Percentiles rank a stretch among this genome's conserved stretches.
Evolutionary conservation across 768 basidiomycete species (phyloP).

Genomic region (Lactarius trivialis): DNA sequence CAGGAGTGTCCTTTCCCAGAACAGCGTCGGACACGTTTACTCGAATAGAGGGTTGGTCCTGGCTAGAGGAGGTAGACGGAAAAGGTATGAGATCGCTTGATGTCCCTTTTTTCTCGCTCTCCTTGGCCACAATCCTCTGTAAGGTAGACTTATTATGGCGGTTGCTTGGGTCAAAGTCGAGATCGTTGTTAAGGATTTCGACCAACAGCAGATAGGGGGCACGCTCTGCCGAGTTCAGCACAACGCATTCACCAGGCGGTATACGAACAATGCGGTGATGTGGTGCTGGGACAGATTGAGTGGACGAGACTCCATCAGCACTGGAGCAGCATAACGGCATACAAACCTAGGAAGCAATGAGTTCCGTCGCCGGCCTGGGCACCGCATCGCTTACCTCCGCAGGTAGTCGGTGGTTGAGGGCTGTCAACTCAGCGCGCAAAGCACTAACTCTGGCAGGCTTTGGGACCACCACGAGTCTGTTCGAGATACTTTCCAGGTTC

Average conservation of each 20-base stretch:
- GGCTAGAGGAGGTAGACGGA: constrained; percentile 12
- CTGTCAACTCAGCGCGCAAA: constrained; percentile 91
- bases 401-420: constrained; percentile 91
- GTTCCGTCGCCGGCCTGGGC: constrained; percentile 9
- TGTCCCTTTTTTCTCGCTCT: constrained; percentile 51
- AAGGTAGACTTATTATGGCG: constrained; percentile 82
- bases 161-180: constrained; percentile 86
- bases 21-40: constrained; percentile 24
- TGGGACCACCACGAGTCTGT: constrained; percentile 85
- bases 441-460: constrained; percentile 93
- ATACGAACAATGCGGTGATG: constrained; percentile 97
- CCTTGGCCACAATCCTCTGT: constrained; percentile 65
- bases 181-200: constrained; percentile 83
- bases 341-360: constrained; percentile 49
- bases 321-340: constrained; percentile 86
- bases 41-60: constrained; percentile 8
- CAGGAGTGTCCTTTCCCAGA: constrained; percentile 26
- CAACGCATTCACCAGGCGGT: constrained; percentile 95
- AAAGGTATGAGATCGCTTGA: constrained; percentile 46
- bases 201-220: constrained; percentile 90
- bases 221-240: constrained; percentile 94
- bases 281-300: constrained; percentile 43
- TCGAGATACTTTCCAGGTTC: constrained; percentile 86
- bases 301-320: constrained; percentile 46
- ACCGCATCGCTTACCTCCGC: constrained; percentile 61